phyloP scores from a whole-genome alignment of 768 basidiomycete genomes.

The Panaeolus cyanescens region DNA sequence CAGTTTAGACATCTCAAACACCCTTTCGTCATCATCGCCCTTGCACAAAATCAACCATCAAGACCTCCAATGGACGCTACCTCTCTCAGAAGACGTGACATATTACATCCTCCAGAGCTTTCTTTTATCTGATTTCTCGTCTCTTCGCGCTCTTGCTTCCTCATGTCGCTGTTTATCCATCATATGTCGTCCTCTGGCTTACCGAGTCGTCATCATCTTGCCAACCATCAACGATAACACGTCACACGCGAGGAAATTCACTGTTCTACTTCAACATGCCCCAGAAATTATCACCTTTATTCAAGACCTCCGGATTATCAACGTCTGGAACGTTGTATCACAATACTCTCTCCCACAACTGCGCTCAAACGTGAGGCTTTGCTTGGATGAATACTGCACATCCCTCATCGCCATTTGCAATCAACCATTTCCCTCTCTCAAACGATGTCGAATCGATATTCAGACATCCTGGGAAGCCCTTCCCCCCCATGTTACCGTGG shows the following conservation, averaged over 20 bases:
- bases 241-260: background rate
- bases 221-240: background rate
- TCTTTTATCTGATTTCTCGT: background rate
- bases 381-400: background rate
- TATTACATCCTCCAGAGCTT: background rate
- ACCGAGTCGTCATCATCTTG: background rate
- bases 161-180: background rate
- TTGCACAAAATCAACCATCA: background rate
- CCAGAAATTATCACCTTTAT: background rate
- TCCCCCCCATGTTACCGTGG: background rate
- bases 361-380: background rate
- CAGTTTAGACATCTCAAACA: background rate
- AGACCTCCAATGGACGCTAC: background rate
- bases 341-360: background rate
- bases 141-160: background rate
- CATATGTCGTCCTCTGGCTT: background rate
- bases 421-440: background rate
- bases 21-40: background rate
- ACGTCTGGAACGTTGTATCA: background rate
- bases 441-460: background rate
- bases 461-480: background rate
- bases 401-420: background rate
- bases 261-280: background rate
- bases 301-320: background rate
- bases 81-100: background rate